Evolutionary conservation across 202 grass and related monocot species (phyloP), one percentile per base, ranked within the genome.

Genomic region (Bolboschoenoplectus hybrid): DNA sequence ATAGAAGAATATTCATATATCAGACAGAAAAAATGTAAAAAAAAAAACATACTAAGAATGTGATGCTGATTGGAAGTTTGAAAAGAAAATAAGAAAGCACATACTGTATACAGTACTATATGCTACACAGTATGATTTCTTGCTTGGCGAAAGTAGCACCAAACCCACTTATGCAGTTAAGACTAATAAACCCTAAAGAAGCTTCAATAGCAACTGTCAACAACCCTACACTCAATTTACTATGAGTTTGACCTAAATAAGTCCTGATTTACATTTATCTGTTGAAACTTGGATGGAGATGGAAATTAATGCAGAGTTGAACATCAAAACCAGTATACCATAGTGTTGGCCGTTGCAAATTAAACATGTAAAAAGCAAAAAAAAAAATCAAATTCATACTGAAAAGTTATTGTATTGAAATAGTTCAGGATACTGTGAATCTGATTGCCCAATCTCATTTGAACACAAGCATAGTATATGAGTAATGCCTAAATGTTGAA

Each of bases 391-490:
- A 80, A 19, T 80, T 80, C 91, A 89, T 95, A 94, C 95, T 64
- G 93, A 98, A 64, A 98, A 96, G 91, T 98, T 96, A 84, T 92
- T 94, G 89, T 98, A 98, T 75, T 94, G 73, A 69, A 98, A 98
- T 91, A 94, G 84, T 81, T 92, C 89, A 63, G 87, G 97, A 88
- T 89, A 98, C 44, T 98, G 97, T 64, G 97, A 94, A 98, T 96
- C 93, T n/a, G 96, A 98, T 90, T 96, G 96, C 67, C 96, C 96
- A 88, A 95, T 95, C 89, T 98, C 96, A 89, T 98, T 98, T 1
- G 93, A 95, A 91, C 96, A 98, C 86, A 98, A 90, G 78, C 93
- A 96, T 51, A 98, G 88, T 92, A 98, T 87, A 88, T 98, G 91
- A 50, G 93, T 96, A 71, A 98, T 92, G 79, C 93, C 92, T 88